Evolutionary conservation across 805 yeast species (phyloP).

Genomic region (Yamadazyma scolyti): DNA sequence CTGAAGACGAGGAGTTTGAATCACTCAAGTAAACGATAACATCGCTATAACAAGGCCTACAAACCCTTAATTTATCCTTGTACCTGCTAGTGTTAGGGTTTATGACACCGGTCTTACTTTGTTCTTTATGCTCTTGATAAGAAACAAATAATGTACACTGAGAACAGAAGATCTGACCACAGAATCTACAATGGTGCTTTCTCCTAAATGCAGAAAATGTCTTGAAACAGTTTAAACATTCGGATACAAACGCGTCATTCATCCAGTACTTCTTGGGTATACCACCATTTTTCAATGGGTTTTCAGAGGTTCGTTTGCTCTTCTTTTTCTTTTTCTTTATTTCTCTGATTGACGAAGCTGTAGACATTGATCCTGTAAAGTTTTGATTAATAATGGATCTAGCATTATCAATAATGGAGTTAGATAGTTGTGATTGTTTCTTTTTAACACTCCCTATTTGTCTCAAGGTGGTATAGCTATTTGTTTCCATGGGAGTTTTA

Average conservation of each 20-base stretch:
- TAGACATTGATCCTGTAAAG: conserved; percentile 21
- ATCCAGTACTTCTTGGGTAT: conserved; percentile 87
- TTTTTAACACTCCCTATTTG: conserved; percentile 16
- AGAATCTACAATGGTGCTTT: conserved; percentile 91
- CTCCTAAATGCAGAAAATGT: conserved; percentile 83
- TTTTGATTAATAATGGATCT: conserved; percentile 28
- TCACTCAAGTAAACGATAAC: conserved; percentile 69
- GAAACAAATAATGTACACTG: conserved; percentile 69
- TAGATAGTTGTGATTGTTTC: conserved; percentile 29
- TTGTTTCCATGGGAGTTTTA: neutral
- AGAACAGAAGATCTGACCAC: conserved; percentile 93
- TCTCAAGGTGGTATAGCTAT: conserved; percentile 10
- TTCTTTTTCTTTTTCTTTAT: conserved; percentile 19
- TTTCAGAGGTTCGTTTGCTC: conserved; percentile 31
- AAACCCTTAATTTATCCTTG: conserved; percentile 70
- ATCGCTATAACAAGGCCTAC: conserved; percentile 71
- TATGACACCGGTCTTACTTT: conserved; percentile 19
- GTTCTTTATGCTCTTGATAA: conserved; percentile 50
- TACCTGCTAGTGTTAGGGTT: conserved; percentile 40
- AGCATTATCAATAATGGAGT: conserved; percentile 36
- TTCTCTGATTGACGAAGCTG: conserved; percentile 24
- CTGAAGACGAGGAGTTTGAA: conserved; percentile 43
- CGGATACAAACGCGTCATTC: conserved; percentile 89
- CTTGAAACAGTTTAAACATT: conserved; percentile 79
- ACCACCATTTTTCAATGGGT: conserved; percentile 47